Evolutionary conservation across 2,329 filamentous ascomycete genomes (phyloP).

Genomic region (Chaetomiaceae sp.): DNA sequence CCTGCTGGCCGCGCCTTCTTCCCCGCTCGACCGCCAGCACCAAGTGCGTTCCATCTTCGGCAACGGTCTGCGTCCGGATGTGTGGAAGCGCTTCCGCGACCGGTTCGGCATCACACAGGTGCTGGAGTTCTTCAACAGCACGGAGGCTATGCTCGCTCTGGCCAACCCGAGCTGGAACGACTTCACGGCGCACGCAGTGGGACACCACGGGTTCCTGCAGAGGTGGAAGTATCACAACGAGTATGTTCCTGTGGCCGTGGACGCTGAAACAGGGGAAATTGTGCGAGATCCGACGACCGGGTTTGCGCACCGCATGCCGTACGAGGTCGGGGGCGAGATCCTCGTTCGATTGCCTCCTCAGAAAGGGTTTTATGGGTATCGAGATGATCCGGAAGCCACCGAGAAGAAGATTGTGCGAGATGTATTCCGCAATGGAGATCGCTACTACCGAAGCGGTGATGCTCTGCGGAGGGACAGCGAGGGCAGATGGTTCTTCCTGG

Average conservation of each 20-base stretch:
- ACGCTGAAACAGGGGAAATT: slow-evolving; percentile 62
- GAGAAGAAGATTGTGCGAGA: slow-evolving; percentile 58
- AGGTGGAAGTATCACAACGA: slow-evolving; percentile 47
- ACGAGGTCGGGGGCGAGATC: slow-evolving; percentile 69
- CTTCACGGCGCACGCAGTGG: slow-evolving; percentile 58
- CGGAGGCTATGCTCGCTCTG: slow-evolving; percentile 62
- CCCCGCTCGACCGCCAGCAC: slow-evolving; percentile 55
- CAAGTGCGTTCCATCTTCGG: slow-evolving; percentile 55
- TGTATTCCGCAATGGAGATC: slow-evolving; percentile 61
- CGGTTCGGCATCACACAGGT: slow-evolving; percentile 58
- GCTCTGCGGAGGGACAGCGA: slow-evolving; percentile 55
- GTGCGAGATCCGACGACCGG: slow-evolving; percentile 60
- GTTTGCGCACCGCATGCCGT: slow-evolving; percentile 56
- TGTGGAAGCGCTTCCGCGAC: slow-evolving; percentile 59
- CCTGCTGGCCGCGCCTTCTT: slow-evolving; percentile 60
- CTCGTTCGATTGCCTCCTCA: slow-evolving; percentile 55
- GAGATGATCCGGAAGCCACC: slow-evolving; percentile 60
- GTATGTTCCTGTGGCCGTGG: slow-evolving; percentile 61
- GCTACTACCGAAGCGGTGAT: slow-evolving; percentile 64
- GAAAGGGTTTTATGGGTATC: slow-evolving; percentile 62
- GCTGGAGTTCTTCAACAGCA: slow-evolving; percentile 71
- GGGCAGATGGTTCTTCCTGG: slow-evolving; percentile 64
- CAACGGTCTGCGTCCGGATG: slow-evolving; percentile 62
- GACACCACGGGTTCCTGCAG: slow-evolving; percentile 61
- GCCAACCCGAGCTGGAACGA: slow-evolving; percentile 55